phyloP scores from a whole-genome alignment of 352 stramenopile genomes.

The Thalassiosira allenii region DNA sequence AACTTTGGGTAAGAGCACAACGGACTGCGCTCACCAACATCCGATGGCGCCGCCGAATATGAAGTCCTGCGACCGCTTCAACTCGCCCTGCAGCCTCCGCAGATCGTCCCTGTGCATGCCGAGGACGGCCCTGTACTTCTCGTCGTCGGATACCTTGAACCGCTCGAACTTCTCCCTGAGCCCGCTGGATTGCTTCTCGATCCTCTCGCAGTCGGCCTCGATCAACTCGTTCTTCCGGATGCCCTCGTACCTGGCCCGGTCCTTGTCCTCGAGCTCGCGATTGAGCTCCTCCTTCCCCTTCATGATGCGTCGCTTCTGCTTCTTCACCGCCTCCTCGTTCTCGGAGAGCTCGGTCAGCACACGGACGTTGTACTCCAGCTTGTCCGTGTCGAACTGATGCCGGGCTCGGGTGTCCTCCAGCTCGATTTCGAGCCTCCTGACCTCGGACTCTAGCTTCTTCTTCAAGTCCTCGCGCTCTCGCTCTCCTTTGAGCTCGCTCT shows the following conservation, averaged over 20 bases:
- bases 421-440: slow-evolving; percentile 48
- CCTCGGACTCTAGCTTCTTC: slow-evolving; percentile 44
- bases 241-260: slow-evolving; percentile 19
- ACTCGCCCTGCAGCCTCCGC: slow-evolving; percentile 37
- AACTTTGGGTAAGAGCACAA: neutral
- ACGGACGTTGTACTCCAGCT: slow-evolving; percentile 55
- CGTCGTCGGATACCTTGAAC: slow-evolving; percentile 53
- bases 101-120: slow-evolving; percentile 54
- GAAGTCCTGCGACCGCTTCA: slow-evolving; percentile 53
- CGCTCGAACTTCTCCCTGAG: slow-evolving; percentile 65
- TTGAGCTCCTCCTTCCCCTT: slow-evolving; percentile 58
- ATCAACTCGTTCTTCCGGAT: slow-evolving; percentile 4
- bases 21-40: slow-evolving; percentile 33
- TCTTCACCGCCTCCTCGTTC: slow-evolving; percentile 45
- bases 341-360: slow-evolving; percentile 56
- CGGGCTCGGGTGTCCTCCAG: slow-evolving; percentile 46
- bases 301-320: slow-evolving; percentile 62
- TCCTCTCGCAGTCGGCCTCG: slow-evolving; percentile 35
- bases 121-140: slow-evolving; percentile 52
- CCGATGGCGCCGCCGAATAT: slow-evolving; percentile 54
- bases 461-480: slow-evolving; percentile 23
- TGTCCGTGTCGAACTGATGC: slow-evolving; percentile 51
- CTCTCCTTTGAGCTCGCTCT: slow-evolving; percentile 39
- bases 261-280: slow-evolving; percentile 28
- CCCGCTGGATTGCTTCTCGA: slow-evolving; percentile 53